Evolutionary conservation across 2,329 filamentous ascomycete genomes (phyloP).

Genomic region (Talaromyces sp.): DNA sequence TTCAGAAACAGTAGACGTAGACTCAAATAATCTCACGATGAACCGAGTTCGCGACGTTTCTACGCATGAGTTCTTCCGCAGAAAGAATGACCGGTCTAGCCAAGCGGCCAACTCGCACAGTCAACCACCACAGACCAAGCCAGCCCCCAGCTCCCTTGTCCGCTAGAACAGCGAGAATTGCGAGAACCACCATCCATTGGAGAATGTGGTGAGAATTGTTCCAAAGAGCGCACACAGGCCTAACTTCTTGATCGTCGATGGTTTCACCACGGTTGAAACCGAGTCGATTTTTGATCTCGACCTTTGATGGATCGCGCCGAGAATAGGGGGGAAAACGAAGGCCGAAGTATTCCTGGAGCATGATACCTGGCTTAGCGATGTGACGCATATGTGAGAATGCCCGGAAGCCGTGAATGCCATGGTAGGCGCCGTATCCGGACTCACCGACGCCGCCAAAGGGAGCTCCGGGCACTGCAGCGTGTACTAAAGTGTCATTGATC

Average conservation of each 20-base stretch:
- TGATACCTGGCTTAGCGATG: conserved; percentile 1
- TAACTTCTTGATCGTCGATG: neutral
- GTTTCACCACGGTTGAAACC: conserved; percentile 6
- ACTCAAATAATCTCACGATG: neutral
- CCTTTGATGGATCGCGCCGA: conserved; percentile 7
- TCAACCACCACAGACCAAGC: conserved; percentile 1
- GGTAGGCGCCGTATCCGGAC: conserved; percentile 45
- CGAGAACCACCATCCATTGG: neutral
- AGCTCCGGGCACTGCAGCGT: conserved; percentile 35
- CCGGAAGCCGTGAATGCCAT: conserved; percentile 45
- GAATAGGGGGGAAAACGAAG: conserved; percentile 7
- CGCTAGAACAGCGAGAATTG: neutral
- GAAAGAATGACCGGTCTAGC: neutral
- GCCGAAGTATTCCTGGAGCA: neutral
- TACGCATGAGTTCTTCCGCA: neutral
- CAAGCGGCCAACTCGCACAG: neutral
- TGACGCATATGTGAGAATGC: conserved; percentile 27
- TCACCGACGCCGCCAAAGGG: conserved; percentile 49
- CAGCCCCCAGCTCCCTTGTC: neutral
- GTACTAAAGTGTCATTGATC: conserved; percentile 45
- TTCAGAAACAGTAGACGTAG: neutral
- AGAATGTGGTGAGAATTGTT: neutral
- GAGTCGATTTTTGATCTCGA: conserved; percentile 1
- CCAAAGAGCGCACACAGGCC: neutral
- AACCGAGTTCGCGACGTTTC: neutral